A percentile compares a stretch with the other conserved stretches of the same genome.
Conservation (phyloP, 2,329 filamentous ascomycete genomes). For the Trichoderma breve region DNA sequence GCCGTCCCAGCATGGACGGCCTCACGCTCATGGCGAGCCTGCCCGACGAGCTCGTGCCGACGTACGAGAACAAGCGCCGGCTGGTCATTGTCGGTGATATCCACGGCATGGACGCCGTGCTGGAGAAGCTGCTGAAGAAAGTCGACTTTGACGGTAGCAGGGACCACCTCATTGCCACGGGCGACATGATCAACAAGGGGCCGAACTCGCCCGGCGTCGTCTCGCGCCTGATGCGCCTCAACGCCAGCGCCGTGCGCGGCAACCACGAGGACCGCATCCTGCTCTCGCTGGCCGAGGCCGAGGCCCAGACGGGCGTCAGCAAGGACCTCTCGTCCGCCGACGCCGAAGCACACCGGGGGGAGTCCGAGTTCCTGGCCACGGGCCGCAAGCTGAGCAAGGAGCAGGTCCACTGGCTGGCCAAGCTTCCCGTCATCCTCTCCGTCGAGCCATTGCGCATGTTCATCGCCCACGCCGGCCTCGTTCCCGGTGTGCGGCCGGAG, state of each 20-base stretch:
- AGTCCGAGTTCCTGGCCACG: conserved; percentile 49
- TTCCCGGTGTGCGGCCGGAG: conserved; percentile 69
- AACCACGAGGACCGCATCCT: conserved; percentile 90
- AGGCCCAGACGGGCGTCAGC: conserved; percentile 28
- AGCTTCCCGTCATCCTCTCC: conserved; percentile 74
- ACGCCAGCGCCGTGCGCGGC: conserved; percentile 80
- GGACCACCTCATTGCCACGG: conserved; percentile 75
- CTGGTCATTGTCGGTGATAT: conserved; percentile 88
- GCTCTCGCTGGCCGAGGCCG: conserved; percentile 50
- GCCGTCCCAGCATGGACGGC: conserved; percentile 38
- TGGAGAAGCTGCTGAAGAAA: conserved; percentile 64
- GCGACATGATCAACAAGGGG: conserved; percentile 83
- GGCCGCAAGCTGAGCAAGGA: conserved; percentile 51
- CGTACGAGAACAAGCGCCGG: conserved; percentile 47
- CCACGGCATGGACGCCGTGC: conserved; percentile 75
- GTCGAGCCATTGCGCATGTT: conserved; percentile 64
- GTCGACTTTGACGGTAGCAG: conserved; percentile 53
- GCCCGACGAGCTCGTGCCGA: conserved; percentile 33
- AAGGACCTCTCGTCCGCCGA: conserved; percentile 28
- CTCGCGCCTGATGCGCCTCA: conserved; percentile 67
- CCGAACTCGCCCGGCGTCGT: conserved; percentile 79
- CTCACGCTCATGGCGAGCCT: conserved; percentile 34
- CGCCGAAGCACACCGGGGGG: conserved; percentile 34
- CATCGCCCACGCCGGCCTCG: conserved; percentile 81
- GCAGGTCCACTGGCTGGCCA: conserved; percentile 67